Percentiles rank a stretch among this genome's conserved stretches.
These are phyloP conservation scores for Cadophora sp. DNA, from an alignment of 2,329 filamentous ascomycete species.

Conservation along the genomic window DNA sequence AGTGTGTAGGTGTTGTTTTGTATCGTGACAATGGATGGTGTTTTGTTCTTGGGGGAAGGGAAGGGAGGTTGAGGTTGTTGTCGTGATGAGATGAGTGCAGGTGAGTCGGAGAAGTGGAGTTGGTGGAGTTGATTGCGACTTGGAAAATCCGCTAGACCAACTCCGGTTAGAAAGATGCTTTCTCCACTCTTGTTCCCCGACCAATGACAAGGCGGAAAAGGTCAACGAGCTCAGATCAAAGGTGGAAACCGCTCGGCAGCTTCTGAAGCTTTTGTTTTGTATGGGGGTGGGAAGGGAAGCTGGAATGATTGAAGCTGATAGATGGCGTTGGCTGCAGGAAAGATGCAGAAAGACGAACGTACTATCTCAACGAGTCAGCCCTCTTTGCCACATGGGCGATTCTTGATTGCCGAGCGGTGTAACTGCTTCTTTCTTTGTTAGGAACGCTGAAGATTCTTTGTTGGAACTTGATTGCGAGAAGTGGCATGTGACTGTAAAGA, in stretches of 20 bases:
- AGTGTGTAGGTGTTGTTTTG: slow-evolving; percentile 25
- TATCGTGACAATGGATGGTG: slow-evolving; percentile 11
- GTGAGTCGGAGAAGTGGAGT: slow-evolving; percentile 16
- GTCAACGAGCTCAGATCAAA: slow-evolving; percentile 1
- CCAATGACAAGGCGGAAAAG: background rate
- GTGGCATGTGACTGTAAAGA: no score
- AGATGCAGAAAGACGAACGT: background rate
- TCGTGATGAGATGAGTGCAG: background rate
- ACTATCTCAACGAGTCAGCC: background rate
- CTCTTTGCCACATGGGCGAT: background rate
- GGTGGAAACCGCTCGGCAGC: slow-evolving; percentile 5
- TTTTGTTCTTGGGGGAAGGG: slow-evolving; percentile 1
- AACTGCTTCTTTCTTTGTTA: background rate
- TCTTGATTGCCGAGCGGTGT: slow-evolving; percentile 9
- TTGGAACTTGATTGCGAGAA: background rate
- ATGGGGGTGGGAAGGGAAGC: background rate
- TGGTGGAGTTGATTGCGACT: slow-evolving; percentile 2
- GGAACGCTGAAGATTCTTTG: background rate
- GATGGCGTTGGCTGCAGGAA: background rate
- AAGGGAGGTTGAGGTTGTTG: background rate
- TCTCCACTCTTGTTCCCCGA: background rate
- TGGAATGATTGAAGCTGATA: background rate
- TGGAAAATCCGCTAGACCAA: background rate
- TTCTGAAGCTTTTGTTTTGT: background rate
- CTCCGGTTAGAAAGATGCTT: background rate